Conservation (phyloP, 73 alveolate genomes). For the Uronychia binucleata region DNA sequence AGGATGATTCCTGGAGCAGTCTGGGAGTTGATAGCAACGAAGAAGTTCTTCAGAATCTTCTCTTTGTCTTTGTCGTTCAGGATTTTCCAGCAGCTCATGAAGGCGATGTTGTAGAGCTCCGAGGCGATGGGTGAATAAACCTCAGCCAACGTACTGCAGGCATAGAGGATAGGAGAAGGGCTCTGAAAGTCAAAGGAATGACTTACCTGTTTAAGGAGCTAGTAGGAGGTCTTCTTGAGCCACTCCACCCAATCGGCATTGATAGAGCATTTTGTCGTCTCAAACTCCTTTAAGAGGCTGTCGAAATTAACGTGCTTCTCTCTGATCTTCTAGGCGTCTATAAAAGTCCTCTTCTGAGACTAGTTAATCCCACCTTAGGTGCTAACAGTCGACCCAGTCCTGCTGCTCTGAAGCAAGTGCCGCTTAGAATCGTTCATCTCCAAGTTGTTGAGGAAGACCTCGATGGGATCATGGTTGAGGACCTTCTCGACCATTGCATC, state of each 20-base stretch:
- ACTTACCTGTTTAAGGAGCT: neutral
- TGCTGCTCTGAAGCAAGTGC: neutral
- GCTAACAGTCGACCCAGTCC: neutral
- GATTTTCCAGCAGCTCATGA: slow-evolving; percentile 90
- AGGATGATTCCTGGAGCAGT: slow-evolving; percentile 84
- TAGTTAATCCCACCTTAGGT: neutral
- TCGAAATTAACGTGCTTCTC: slow-evolving; percentile 56
- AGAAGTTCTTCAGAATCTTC: slow-evolving; percentile 67
- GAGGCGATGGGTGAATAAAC: slow-evolving; percentile 88
- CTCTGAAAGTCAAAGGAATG: slow-evolving; percentile 39
- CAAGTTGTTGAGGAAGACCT: slow-evolving; percentile 24
- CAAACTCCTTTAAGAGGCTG: slow-evolving; percentile 71
- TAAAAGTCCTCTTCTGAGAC: slow-evolving; percentile 19
- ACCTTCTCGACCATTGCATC: slow-evolving; percentile 31
- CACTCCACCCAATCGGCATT: slow-evolving; percentile 97
- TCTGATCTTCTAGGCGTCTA: slow-evolving; percentile 38
- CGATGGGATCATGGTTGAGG: slow-evolving; percentile 26
- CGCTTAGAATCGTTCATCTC: neutral
- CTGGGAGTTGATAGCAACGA: slow-evolving; percentile 75
- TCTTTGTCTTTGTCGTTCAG: slow-evolving; percentile 83
- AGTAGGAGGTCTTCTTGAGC: slow-evolving; percentile 70
- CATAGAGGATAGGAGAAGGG: slow-evolving; percentile 90
- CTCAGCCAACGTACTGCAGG: slow-evolving; percentile 89
- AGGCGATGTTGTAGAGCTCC: slow-evolving; percentile 94
- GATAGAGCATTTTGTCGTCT: slow-evolving; percentile 74